Percentiles rank a stretch among this genome's conserved stretches.
These are phyloP conservation scores for Camellia lanceoleosa DNA, from an alignment of 148 eudicot species.

Conservation along the genomic window DNA sequence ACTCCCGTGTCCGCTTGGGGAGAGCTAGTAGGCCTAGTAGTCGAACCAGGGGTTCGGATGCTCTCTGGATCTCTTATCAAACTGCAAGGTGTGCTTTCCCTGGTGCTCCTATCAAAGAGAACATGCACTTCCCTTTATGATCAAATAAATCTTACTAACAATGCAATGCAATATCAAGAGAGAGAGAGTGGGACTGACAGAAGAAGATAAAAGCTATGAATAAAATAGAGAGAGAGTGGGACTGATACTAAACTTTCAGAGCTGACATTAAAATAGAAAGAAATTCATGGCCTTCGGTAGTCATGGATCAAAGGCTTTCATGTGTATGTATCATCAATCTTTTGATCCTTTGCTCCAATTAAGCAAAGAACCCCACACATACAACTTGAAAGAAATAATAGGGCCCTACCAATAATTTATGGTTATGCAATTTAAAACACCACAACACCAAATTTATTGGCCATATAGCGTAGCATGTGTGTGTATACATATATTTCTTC, in stretches of 20 bases:
- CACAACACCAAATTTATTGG: constrained; percentile 2
- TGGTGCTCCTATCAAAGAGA: constrained; percentile 37
- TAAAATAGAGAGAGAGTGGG: background rate
- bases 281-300: constrained; percentile 6
- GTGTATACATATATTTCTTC: background rate
- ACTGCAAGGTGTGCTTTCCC: constrained; percentile 66
- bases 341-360: constrained; percentile 16
- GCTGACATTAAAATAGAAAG: background rate
- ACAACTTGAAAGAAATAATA: too few species aligned
- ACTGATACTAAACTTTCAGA: background rate
- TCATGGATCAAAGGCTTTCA: background rate
- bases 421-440: constrained; percentile 8
- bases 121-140: constrained; percentile 2
- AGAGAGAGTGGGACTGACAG: background rate
- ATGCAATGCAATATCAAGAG: background rate
- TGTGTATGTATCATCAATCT: background rate
- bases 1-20: constrained; percentile 13
- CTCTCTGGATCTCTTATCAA: constrained; percentile 41
- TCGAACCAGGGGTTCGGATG: constrained; percentile 42
- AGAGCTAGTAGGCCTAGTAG: constrained; percentile 29
- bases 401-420: constrained; percentile 23
- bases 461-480: background rate
- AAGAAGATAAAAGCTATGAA: background rate
- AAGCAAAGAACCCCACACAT: constrained; percentile 3
- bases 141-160: background rate